Conservation (phyloP, 2,329 filamentous ascomycete species). For the Aspergillus thermomutatus region DNA sequence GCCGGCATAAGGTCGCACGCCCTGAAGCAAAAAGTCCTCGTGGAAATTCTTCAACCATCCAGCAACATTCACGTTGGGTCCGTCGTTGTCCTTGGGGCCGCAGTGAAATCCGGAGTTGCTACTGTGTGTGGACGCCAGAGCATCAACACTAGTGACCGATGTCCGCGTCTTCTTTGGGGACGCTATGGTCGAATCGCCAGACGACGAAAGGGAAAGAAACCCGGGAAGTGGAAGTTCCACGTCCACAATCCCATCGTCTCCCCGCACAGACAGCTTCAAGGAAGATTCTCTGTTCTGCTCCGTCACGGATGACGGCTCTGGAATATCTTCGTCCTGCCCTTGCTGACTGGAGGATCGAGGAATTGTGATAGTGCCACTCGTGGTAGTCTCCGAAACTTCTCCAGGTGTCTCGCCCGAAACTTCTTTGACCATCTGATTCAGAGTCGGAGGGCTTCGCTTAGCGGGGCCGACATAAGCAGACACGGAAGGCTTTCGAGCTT, state of each 20-base stretch:
- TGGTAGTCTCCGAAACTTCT: slow-evolving; percentile 17
- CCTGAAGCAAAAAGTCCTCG: slow-evolving; percentile 58
- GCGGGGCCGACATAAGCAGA: slow-evolving; percentile 24
- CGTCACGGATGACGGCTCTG: slow-evolving; percentile 24
- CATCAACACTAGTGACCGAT: slow-evolving; percentile 52
- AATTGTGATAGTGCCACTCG: slow-evolving; percentile 36
- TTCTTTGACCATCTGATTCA: slow-evolving; percentile 36
- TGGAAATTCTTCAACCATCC: slow-evolving; percentile 58
- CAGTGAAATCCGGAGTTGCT: slow-evolving; percentile 35
- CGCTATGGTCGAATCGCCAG: slow-evolving; percentile 42
- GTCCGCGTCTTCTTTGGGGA: slow-evolving; percentile 44
- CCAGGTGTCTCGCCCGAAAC: slow-evolving; percentile 18
- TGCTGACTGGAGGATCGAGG: slow-evolving; percentile 23
- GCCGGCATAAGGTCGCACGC: slow-evolving; percentile 52
- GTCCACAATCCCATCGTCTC: slow-evolving; percentile 59
- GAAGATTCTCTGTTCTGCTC: slow-evolving; percentile 42
- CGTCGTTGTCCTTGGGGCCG: slow-evolving; percentile 36
- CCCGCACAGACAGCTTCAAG: slow-evolving; percentile 54
- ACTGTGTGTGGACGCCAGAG: slow-evolving; percentile 43
- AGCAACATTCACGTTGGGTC: slow-evolving; percentile 53
- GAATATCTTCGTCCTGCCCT: slow-evolving; percentile 22
- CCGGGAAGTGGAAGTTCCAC: slow-evolving; percentile 56
- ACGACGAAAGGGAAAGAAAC: slow-evolving; percentile 47
- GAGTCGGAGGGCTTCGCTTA: slow-evolving; percentile 24
- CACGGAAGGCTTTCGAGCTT: slow-evolving; percentile 27